Conservation (phyloP, 495 filamentous ascomycete genomes). For the Penicillium bovifimosum region DNA sequence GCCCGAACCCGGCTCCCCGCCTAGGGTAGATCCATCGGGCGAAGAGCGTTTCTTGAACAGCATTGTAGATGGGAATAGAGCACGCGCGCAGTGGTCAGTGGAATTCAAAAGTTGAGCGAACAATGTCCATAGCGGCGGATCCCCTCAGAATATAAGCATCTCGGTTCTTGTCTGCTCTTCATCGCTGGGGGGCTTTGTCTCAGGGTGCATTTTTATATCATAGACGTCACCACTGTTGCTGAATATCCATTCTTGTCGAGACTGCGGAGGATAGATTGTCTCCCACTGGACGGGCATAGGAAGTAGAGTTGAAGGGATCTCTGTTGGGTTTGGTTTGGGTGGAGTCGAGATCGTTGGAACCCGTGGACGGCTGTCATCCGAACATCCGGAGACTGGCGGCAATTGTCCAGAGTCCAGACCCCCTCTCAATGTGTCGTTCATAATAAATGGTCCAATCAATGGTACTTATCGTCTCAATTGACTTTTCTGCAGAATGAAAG, state of each 20-base stretch:
- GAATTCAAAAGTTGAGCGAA: not conserved
- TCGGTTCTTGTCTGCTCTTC: too few relatives aligned
- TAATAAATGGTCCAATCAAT: conserved; percentile 1
- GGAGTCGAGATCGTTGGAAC: not conserved
- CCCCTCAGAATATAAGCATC: not conserved
- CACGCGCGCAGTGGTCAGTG: not conserved
- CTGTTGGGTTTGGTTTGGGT: too few relatives aligned
- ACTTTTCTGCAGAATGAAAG: not conserved
- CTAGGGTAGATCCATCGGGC: conserved; percentile 12
- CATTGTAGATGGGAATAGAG: not conserved
- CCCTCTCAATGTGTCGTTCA: not conserved
- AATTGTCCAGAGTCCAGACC: conserved; percentile 7
- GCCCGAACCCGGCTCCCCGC: conserved; percentile 1
- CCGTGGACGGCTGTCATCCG: conserved; percentile 2
- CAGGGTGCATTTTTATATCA: not conserved
- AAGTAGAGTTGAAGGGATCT: too few relatives aligned
- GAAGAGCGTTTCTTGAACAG: conserved; percentile 10
- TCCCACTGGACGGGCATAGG: too few relatives aligned
- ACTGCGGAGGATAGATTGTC: not conserved
- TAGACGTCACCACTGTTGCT: conserved; percentile 14
- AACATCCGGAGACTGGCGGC: conserved; percentile 6
- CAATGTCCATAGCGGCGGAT: not conserved
- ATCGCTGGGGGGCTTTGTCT: not conserved
- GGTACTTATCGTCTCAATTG: not conserved
- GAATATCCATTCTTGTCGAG: not conserved